A percentile compares a stretch with the other conserved stretches of the same genome.
Evolutionary conservation across 345 rosid genomes (phyloP).

Genomic region (Eucalyptus leucophloia): DNA sequence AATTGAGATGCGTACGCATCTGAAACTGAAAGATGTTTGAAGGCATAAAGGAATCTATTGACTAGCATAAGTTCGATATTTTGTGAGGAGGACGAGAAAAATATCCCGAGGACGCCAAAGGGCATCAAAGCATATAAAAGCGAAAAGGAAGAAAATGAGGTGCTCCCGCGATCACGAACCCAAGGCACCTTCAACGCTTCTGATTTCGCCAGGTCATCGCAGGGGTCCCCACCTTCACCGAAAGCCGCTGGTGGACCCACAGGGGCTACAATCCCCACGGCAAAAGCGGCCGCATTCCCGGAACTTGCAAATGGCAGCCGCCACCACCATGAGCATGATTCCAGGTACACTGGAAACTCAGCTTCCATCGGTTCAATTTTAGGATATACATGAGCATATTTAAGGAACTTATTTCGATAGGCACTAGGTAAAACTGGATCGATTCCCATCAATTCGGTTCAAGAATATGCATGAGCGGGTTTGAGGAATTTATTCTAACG

Average conservation of each 20-base stretch:
- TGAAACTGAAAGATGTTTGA: background rate
- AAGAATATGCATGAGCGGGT: no score
- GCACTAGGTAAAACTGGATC: no score
- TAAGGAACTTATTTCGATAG: no score
- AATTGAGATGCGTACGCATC: background rate
- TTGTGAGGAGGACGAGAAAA: background rate
- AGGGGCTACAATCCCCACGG: background rate
- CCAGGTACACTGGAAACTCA: no score
- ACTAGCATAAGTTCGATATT: background rate
- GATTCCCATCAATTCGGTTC: no score
- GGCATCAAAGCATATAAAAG: background rate
- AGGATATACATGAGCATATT: no score
- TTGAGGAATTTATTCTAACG: fast-evolving
- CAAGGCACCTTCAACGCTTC: background rate
- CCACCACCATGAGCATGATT: background rate
- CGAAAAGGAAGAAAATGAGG: background rate
- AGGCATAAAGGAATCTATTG: background rate
- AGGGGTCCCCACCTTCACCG: background rate
- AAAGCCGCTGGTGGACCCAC: background rate
- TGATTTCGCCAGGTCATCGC: background rate
- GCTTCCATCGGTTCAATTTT: no score
- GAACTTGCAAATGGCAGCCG: background rate
- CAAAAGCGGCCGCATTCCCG: background rate
- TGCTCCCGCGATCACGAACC: background rate
- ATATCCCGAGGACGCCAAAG: background rate